These are phyloP conservation scores for Sarocladium oryzae DNA, from an alignment of 2,329 filamentous ascomycete species.

Conservation along the genomic window DNA sequence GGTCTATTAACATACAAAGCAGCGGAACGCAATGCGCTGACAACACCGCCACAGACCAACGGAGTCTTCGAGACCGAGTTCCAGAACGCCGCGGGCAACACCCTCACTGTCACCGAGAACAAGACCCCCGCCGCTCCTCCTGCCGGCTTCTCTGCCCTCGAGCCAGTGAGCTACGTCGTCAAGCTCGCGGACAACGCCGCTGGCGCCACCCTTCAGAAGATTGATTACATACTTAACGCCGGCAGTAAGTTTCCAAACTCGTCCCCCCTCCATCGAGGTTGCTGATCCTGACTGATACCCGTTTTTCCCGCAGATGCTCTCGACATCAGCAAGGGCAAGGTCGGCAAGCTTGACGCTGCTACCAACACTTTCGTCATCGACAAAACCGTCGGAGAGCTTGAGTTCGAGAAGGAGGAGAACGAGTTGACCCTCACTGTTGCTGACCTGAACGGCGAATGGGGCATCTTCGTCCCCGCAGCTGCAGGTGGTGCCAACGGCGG, in stretches of 20 bases:
- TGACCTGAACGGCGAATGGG: constrained; percentile 27
- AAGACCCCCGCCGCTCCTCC: constrained; percentile 25
- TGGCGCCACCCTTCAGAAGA: constrained; percentile 29
- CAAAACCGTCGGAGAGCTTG: constrained; percentile 28
- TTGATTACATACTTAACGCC: constrained; percentile 32
- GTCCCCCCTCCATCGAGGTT: not conserved
- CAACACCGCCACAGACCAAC: constrained; percentile 15
- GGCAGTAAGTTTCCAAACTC: constrained; percentile 24
- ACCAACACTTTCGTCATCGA: constrained; percentile 30
- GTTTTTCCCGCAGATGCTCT: constrained; percentile 20
- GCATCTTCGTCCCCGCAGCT: constrained; percentile 23
- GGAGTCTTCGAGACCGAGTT: constrained; percentile 34
- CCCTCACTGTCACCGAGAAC: constrained; percentile 32
- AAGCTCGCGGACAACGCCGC: constrained; percentile 24
- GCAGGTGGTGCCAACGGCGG: constrained; percentile 14
- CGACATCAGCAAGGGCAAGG: constrained; percentile 28
- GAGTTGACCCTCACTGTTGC: constrained; percentile 26
- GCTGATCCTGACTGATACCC: not conserved
- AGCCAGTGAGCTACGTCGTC: constrained; percentile 29
- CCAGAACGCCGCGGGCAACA: constrained; percentile 25
- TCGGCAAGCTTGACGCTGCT: constrained; percentile 29
- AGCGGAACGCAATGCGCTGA: not conserved
- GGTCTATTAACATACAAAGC: constrained; percentile 10
- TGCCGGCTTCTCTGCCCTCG: constrained; percentile 29
- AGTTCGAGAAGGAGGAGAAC: constrained; percentile 35